Conservation (phyloP, 73 alveolate species). For the Paramecium sexaurelia region DNA sequence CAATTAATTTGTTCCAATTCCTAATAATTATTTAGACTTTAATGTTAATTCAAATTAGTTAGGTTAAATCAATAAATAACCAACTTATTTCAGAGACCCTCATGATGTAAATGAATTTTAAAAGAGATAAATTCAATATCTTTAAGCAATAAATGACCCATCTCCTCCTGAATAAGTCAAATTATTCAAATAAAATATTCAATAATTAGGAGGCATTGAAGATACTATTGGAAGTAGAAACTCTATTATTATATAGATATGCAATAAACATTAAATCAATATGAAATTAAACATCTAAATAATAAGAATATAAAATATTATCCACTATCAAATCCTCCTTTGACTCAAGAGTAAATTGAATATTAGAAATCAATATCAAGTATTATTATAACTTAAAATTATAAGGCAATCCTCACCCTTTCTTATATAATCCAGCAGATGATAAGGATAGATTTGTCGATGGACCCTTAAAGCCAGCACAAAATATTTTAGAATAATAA, state of each 20-base stretch:
- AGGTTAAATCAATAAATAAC: background rate
- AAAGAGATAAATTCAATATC: background rate
- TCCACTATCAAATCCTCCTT: background rate
- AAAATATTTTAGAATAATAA: background rate
- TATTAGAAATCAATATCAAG: background rate
- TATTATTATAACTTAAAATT: background rate
- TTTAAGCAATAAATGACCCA: conserved; percentile 18
- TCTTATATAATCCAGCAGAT: conserved; percentile 41
- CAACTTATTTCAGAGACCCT: conserved; percentile 25
- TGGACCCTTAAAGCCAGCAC: conserved; percentile 8
- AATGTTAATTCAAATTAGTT: conserved; percentile 19
- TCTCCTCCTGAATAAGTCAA: conserved; percentile 44
- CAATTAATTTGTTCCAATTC: background rate
- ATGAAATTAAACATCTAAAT: conserved; percentile 3
- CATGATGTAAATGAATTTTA: background rate
- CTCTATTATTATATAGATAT: background rate
- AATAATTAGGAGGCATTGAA: conserved; percentile 50
- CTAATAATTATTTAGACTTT: conserved; percentile 15
- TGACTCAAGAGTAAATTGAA: background rate
- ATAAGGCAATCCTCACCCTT: conserved; percentile 28
- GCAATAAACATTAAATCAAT: conserved; percentile 18
- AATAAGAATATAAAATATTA: conserved; percentile 24
- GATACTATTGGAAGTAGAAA: conserved; percentile 29
- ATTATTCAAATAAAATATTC: background rate
- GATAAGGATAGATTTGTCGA: conserved; percentile 10